Evolutionary conservation across 768 basidiomycete genomes (phyloP), one percentile per base, ranked within the genome.

Genomic region (Mycena albidolilacea): DNA sequence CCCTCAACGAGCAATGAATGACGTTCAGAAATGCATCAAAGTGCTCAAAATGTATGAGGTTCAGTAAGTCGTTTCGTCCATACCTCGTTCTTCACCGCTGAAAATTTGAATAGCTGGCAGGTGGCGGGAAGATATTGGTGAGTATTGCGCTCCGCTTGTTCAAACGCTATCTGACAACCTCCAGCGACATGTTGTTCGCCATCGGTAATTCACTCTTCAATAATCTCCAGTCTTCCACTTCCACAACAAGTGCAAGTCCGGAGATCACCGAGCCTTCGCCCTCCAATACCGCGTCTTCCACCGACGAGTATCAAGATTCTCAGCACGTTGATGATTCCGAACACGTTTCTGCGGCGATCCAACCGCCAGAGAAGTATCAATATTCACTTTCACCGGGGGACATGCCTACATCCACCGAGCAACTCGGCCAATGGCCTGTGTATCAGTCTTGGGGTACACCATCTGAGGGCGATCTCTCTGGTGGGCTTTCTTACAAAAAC

Each of bases 11-110:
- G 87, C 89, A 59, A 84, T 89, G 79, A 79, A 81, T n/a, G 90
- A 92, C 71, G 87, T 92, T 17, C 82, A 87, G 69, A 85, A 85
- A 71, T 90, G 89, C 75, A 84, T 90, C 79, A 77, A 80, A 0
- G 81, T 83, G 9, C 80, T 89, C 57, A 82, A 68, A 21, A 58
- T 71, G 60, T 70, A 71, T 38, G 75, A 76, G 41, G 10, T 46
- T 23, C 62, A 59, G 75, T 76, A 39, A 58, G 65, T 57, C 23
- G 15, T 19, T 19, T 15, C 7, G 23, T 9, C 39, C 5, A 17
- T 7, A 65, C 21, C 19, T 5, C 3, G 19, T 58, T 43, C 15
- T 23, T 23, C 37, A 2, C 7, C 41, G 38, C 52, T 72, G n/a
- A 68, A 38, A 39, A 14, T 0, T 17, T 2, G 3, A 43, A 17